These are phyloP conservation scores for Caryocar brasiliense DNA, from an alignment of 441 rosid genomes.

Conservation along the genomic window DNA sequence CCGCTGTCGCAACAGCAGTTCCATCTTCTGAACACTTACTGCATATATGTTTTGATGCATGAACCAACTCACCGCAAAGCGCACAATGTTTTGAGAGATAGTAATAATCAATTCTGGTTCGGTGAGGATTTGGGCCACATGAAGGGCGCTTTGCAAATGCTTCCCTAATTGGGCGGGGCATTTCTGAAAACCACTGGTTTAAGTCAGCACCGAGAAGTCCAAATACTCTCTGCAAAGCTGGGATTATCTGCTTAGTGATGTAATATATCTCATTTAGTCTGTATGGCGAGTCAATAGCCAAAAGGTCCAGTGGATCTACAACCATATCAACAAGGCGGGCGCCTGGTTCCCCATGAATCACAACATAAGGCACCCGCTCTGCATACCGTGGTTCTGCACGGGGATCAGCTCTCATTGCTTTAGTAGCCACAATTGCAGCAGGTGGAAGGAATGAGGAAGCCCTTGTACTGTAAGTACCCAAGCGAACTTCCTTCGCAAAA, in stretches of 20 bases:
- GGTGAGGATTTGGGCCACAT: slow-evolving; percentile 38
- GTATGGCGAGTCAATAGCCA: slow-evolving; percentile 67
- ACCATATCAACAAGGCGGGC: slow-evolving; percentile 93
- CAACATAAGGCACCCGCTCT: slow-evolving; percentile 84
- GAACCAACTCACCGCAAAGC: slow-evolving; percentile 83
- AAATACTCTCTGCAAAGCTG: slow-evolving; percentile 78
- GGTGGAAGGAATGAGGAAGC: slow-evolving; percentile 72
- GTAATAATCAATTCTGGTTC: slow-evolving; percentile 70
- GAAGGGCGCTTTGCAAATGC: slow-evolving; percentile 45
- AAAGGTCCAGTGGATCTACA: slow-evolving; percentile 77
- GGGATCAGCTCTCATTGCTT: slow-evolving; percentile 75
- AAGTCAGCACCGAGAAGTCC: slow-evolving; percentile 84
- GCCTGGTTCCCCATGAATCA: slow-evolving; percentile 92
- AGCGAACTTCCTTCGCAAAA: slow-evolving; percentile 93
- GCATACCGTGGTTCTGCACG: slow-evolving; percentile 89
- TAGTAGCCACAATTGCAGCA: slow-evolving; percentile 85
- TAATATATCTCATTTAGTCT: slow-evolving; percentile 82
- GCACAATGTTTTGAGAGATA: slow-evolving; percentile 82
- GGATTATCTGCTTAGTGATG: slow-evolving; percentile 90
- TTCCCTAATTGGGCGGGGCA: slow-evolving; percentile 76
- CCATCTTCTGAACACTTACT: slow-evolving; percentile 46
- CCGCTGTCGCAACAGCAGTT: slow-evolving; percentile 48
- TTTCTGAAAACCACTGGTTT: slow-evolving; percentile 71
- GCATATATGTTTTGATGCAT: slow-evolving; percentile 55
- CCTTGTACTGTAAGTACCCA: slow-evolving; percentile 74